Evolutionary conservation across 352 stramenopile species (phyloP), one percentile per base, ranked within the genome.

Genomic region (Phytopythium oedochilum): DNA sequence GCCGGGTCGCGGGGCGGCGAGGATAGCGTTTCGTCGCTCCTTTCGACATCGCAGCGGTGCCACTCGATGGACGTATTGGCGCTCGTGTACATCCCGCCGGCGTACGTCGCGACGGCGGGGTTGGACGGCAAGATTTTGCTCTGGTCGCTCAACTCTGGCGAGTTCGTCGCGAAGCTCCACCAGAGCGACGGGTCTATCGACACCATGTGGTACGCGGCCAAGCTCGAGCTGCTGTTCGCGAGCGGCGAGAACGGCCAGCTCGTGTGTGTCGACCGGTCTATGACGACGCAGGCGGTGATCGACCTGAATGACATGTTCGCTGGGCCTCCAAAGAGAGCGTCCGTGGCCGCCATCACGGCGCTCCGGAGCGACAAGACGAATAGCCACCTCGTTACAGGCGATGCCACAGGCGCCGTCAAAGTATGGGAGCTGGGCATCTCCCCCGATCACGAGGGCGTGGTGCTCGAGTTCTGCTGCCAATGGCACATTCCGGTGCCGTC

Each of bases 81-180:
- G 12, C 53, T 92, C 17, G 73, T 82, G 22, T 92, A 85, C 60
- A 77, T 89, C 46, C 77, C 82, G 18, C 82, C 78, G 2, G 79
- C 77, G 25, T 86, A 88, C 54, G 76, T 92, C 40, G 77, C 77
- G 11, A 89, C 82, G 1, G 71, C 77, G 0, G 82, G 82, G 0
- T 60, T 89, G 14, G 82, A 92, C 53, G 82, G 82, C n/a, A 55
- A 83, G 28, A 85, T 92, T 31, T 29, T 92, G 54, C 54, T 92
- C 14, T 92, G 82, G 82, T 88, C 79, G 26, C 68, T 92, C 56
- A 92, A 92, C 57, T 89, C 82, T 8, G 77, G 82, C 20, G 79
- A 92, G 34, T 67, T 85, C 26, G 69, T 92, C 7, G 64, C 74
- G 3, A 72, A 79, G 18, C 59, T 88, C 8, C 75, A 89, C 54